A percentile compares a stretch with the other conserved stretches of the same genome.
Evolutionary conservation across 2,329 filamentous ascomycete species (phyloP).

Genomic region (Zarea fungicola): DNA sequence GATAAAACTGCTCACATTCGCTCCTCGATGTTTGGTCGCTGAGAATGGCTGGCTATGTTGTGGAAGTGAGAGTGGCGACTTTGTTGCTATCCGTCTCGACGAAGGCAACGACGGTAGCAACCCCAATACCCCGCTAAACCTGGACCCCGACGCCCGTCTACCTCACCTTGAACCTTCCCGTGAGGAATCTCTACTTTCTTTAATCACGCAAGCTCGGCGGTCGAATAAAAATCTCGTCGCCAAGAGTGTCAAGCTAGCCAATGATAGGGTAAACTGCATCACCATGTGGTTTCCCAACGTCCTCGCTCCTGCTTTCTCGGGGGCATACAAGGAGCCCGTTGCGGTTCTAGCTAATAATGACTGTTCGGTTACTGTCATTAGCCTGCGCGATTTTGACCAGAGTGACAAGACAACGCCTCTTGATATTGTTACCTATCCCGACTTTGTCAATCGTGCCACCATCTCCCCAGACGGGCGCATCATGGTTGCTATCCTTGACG

Average conservation of each 20-base stretch:
- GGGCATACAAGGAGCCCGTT: conserved; percentile 49
- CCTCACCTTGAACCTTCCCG: conserved; percentile 26
- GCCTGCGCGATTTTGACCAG: conserved; percentile 55
- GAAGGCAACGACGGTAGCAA: conserved; percentile 28
- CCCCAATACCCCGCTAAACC: conserved; percentile 23
- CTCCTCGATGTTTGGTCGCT: conserved; percentile 81
- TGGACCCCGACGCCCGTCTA: conserved; percentile 30
- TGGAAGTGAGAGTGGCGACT: conserved; percentile 83
- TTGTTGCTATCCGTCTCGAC: conserved; percentile 67
- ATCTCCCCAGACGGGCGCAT: conserved; percentile 83
- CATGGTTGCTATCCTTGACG: conserved; percentile 80
- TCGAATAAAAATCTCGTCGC: conserved; percentile 42
- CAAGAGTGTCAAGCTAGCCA: conserved; percentile 50
- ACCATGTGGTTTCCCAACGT: conserved; percentile 56
- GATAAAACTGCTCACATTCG: conserved; percentile 65
- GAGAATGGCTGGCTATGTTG: conserved; percentile 85
- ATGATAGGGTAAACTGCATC: conserved; percentile 61
- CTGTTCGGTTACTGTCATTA: conserved; percentile 79
- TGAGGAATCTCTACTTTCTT: conserved; percentile 29
- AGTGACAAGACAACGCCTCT: conserved; percentile 50
- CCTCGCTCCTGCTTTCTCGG: conserved; percentile 20
- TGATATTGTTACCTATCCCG: conserved; percentile 67
- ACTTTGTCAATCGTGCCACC: conserved; percentile 89
- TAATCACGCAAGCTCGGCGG: conserved; percentile 34
- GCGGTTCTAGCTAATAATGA: conserved; percentile 87